Percentiles rank a stretch among this genome's conserved stretches.
Conservation (phyloP, 2,329 filamentous ascomycete species). For the Aspergillus sp. region DNA sequence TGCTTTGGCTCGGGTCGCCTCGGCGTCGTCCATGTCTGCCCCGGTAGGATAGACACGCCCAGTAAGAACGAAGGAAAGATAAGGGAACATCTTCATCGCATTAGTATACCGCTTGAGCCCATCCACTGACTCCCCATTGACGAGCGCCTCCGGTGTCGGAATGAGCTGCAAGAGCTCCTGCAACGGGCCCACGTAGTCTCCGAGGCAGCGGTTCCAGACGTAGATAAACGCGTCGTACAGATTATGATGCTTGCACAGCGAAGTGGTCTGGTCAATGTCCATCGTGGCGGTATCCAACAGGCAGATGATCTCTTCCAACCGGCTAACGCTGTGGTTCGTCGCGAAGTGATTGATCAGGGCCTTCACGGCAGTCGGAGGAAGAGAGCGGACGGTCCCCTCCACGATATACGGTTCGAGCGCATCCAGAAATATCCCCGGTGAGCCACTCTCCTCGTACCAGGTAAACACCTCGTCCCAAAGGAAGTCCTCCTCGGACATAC, state of each 20-base stretch:
- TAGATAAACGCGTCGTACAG: conserved; percentile 96
- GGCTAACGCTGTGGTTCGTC: conserved; percentile 69
- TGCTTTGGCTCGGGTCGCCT: conserved; percentile 75
- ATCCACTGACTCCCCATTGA: conserved; percentile 54
- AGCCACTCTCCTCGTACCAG: conserved; percentile 77
- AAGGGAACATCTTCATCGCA: conserved; percentile 90
- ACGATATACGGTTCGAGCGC: conserved; percentile 86
- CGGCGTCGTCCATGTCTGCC: conserved; percentile 69
- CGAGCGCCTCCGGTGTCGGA: conserved; percentile 24
- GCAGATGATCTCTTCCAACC: conserved; percentile 91
- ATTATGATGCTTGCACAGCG: conserved; percentile 84
- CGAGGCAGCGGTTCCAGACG: conserved; percentile 89
- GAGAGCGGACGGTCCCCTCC: conserved; percentile 69
- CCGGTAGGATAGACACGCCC: conserved; percentile 90
- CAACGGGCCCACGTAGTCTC: conserved; percentile 87
- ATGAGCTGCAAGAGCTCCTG: conserved; percentile 70
- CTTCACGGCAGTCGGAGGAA: conserved; percentile 85
- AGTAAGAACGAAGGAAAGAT: conserved; percentile 87
- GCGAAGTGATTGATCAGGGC: conserved; percentile 81
- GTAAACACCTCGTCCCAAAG: conserved; percentile 90
- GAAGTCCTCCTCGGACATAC: conserved; percentile 76
- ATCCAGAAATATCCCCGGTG: conserved; percentile 78
- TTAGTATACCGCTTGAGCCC: conserved; percentile 60
- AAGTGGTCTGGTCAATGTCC: conserved; percentile 90
- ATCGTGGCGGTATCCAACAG: conserved; percentile 87